These are phyloP conservation scores for Fusarium haematococcum DNA, from an alignment of 2,329 filamentous ascomycete genomes.

Conservation along the genomic window DNA sequence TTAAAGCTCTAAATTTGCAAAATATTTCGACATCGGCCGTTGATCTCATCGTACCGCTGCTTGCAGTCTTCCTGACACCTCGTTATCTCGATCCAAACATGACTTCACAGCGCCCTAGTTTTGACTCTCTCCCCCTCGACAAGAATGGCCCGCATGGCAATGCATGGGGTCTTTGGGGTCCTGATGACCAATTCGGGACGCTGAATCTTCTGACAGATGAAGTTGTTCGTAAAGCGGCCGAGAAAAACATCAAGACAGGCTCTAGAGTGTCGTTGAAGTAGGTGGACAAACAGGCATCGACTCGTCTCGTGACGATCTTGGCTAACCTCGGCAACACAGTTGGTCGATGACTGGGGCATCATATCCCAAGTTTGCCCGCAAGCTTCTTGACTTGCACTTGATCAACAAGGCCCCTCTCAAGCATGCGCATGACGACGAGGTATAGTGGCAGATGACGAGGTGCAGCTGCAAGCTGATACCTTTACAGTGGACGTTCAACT, in stretches of 20 bases:
- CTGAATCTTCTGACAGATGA: conserved; percentile 10
- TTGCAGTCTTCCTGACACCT: neutral
- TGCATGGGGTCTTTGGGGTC: conserved; percentile 16
- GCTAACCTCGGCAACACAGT: neutral
- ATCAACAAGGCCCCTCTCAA: conserved; percentile 43
- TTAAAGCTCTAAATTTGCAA: neutral
- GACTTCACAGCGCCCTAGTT: neutral
- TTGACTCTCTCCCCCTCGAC: conserved; percentile 9
- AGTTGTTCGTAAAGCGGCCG: conserved; percentile 1
- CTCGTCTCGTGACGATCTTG: neutral
- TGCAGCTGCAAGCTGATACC: accelerated
- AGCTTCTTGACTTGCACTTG: conserved; percentile 20
- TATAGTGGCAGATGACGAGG: neutral
- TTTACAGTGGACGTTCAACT: conserved; percentile 28
- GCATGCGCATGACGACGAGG: conserved; percentile 43
- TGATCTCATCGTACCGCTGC: neutral
- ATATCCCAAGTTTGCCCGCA: conserved; percentile 37
- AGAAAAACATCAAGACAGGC: conserved; percentile 14
- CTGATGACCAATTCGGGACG: conserved; percentile 15
- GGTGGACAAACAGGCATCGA: neutral
- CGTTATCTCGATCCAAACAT: neutral
- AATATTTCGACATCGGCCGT: too few species aligned
- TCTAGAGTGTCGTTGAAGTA: conserved; percentile 14
- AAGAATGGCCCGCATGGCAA: conserved; percentile 17
- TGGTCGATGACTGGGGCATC: conserved; percentile 35